Evolutionary conservation across 2,329 filamentous ascomycete species (phyloP).

Genomic region (Colletotrichum chrysophilum): DNA sequence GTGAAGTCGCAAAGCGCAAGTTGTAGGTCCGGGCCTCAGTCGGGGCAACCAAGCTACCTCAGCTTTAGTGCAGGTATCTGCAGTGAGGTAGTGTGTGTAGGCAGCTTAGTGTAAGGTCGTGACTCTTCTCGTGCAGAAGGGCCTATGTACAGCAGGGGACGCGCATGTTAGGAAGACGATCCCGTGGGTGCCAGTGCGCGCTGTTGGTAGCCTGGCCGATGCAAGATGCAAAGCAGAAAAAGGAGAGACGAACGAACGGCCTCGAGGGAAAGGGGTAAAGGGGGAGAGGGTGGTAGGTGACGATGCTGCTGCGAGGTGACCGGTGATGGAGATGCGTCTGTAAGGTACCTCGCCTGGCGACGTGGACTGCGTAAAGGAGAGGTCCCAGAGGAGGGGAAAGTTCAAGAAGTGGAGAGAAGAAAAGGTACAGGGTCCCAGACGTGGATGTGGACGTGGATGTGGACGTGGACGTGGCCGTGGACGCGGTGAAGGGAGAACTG

Average conservation of each 20-base stretch:
- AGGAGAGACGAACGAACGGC: not conserved
- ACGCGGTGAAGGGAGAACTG: not conserved
- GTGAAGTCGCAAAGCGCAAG: not conserved
- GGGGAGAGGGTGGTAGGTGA: not conserved
- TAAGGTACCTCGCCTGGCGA: not conserved
- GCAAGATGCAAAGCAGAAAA: not conserved
- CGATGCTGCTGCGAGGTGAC: not conserved
- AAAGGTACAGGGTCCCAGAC: not conserved
- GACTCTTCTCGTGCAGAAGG: conserved; percentile 12
- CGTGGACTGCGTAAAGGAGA: not conserved
- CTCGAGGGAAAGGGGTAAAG: not conserved
- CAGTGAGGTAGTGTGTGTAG: not conserved
- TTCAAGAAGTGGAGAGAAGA: not conserved
- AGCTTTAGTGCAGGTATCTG: not conserved
- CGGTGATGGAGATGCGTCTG: not conserved
- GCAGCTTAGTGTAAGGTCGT: not conserved
- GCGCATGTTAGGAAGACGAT: conserved; percentile 11
- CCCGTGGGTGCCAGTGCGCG: conserved; percentile 10
- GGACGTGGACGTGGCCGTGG: not conserved
- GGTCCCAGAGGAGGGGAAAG: not conserved
- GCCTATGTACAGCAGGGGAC: conserved; percentile 7
- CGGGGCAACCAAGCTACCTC: not conserved
- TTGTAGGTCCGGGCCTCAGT: conserved; percentile 12
- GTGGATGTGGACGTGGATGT: not conserved
- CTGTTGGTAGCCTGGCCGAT: not conserved